Percentiles rank a stretch among this genome's conserved stretches.
Conservation (phyloP, 176 grass and related monocot species). For the Typha latifolia region DNA sequence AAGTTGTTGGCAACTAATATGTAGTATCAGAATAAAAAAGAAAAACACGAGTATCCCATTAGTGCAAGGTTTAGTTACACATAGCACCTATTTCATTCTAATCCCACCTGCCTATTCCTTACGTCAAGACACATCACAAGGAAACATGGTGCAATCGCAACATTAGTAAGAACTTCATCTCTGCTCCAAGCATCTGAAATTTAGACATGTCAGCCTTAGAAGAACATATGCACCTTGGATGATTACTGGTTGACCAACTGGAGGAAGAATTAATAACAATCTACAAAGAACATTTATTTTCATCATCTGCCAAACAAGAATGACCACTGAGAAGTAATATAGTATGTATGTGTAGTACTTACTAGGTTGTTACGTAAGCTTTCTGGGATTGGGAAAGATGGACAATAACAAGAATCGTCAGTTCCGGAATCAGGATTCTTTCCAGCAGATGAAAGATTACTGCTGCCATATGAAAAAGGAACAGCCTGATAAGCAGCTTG, state of each 20-base stretch:
- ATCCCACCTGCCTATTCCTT: constrained; percentile 93
- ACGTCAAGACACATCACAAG: constrained; percentile 87
- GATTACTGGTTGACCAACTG: constrained; percentile 67
- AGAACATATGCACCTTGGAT: constrained; percentile 63
- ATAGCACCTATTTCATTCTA: constrained; percentile 61
- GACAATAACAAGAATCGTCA: constrained; percentile 31
- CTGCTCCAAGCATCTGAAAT: constrained; percentile 98
- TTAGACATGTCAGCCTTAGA: constrained; percentile 73
- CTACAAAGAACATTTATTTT: constrained; percentile 46
- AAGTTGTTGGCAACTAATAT: neutral
- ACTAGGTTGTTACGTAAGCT: constrained; percentile 70
- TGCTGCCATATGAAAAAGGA: constrained; percentile 57
- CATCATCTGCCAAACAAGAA: constrained; percentile 22
- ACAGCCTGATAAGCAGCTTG: constrained; percentile 46
- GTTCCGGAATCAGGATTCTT: constrained; percentile 20
- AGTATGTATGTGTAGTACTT: constrained; percentile 30
- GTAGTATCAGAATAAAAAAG: constrained; percentile 14
- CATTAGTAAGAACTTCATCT: constrained; percentile 93
- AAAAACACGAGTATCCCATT: constrained; percentile 26
- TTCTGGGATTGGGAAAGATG: constrained; percentile 77
- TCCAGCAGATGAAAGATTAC: constrained; percentile 28
- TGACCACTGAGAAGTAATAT: constrained; percentile 17
- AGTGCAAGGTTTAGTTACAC: constrained; percentile 30
- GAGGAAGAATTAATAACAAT: constrained; percentile 48
- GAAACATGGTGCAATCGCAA: constrained; percentile 53